A percentile compares a stretch with the other conserved stretches of the same genome.
Evolutionary conservation across 257 asterid genomes (phyloP).

Genomic region (Solanum neorickii): DNA sequence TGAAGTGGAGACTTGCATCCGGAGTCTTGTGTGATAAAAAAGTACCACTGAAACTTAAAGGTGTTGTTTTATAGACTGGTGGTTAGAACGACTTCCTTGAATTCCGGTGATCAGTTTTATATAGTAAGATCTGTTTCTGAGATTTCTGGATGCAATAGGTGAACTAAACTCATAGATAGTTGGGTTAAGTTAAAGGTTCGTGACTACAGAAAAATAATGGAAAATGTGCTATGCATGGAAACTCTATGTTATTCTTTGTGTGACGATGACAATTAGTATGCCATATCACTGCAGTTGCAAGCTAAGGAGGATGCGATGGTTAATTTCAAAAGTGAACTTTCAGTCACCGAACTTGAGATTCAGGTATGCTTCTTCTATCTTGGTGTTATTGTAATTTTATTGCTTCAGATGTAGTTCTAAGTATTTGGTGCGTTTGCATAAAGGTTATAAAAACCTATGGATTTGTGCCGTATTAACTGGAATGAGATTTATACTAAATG

Average conservation of each 20-base stretch:
- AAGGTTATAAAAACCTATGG: background rate
- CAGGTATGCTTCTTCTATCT: conserved; percentile 30
- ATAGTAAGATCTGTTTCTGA: background rate
- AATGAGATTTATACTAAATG: background rate
- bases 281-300: conserved; percentile 44
- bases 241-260: background rate
- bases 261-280: background rate
- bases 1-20: background rate
- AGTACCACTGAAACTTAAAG: background rate
- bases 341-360: conserved; percentile 45
- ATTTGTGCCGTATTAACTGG: background rate
- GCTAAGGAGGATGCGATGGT: conserved; percentile 50
- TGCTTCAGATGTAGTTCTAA: background rate
- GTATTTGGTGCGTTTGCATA: background rate
- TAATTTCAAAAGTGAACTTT: conserved; percentile 58
- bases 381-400: background rate
- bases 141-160: background rate
- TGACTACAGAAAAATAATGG: background rate
- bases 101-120: background rate
- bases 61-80: background rate
- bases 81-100: background rate
- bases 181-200: background rate
- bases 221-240: background rate
- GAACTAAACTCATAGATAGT: background rate
- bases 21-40: background rate